phyloP scores from a whole-genome alignment of 2,329 filamentous ascomycete species.

The Penicillium sp. region DNA sequence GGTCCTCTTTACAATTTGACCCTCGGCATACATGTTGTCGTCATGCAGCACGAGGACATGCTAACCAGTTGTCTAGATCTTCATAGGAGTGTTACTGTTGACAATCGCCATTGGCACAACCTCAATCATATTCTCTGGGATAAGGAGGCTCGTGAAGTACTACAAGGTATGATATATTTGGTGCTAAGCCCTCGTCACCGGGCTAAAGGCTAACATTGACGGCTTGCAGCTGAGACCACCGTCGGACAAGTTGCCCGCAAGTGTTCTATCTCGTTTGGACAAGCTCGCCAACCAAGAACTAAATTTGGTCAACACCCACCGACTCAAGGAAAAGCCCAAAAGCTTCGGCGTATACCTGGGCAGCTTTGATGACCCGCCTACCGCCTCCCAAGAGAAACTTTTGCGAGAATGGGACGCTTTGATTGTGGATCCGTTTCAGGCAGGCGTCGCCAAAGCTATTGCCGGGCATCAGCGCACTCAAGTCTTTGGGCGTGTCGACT shows the following conservation, averaged over 20 bases:
- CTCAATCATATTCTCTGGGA: conserved; percentile 31
- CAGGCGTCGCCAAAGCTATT: conserved; percentile 37
- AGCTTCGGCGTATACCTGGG: conserved; percentile 47
- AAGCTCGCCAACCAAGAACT: conserved; percentile 24
- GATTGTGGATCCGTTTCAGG: conserved; percentile 43
- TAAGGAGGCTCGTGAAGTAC: conserved; percentile 22
- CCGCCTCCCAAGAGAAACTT: conserved; percentile 32
- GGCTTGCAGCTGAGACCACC: conserved; percentile 23
- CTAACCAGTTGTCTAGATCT: conserved; percentile 25
- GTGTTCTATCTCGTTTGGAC: conserved; percentile 23
- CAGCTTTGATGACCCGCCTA: conserved; percentile 34
- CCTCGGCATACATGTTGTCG: not conserved
- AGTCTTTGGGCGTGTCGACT: conserved; percentile 35
- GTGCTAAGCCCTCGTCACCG: not conserved
- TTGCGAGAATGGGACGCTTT: conserved; percentile 46
- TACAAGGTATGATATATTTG: conserved; percentile 27
- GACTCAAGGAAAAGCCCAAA: conserved; percentile 25
- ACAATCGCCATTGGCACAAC: conserved; percentile 28
- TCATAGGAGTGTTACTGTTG: conserved; percentile 34
- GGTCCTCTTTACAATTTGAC: conserved; percentile 8
- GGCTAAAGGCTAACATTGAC: not conserved
- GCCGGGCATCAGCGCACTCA: conserved; percentile 17
- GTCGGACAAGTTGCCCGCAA: conserved; percentile 25
- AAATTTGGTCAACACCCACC: conserved; percentile 16
- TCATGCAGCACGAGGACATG: conserved; percentile 12